Evolutionary conservation across 1,139 yeast genomes (phyloP), one percentile per base, ranked within the genome.

Genomic region (Pichiaceae sp.): DNA sequence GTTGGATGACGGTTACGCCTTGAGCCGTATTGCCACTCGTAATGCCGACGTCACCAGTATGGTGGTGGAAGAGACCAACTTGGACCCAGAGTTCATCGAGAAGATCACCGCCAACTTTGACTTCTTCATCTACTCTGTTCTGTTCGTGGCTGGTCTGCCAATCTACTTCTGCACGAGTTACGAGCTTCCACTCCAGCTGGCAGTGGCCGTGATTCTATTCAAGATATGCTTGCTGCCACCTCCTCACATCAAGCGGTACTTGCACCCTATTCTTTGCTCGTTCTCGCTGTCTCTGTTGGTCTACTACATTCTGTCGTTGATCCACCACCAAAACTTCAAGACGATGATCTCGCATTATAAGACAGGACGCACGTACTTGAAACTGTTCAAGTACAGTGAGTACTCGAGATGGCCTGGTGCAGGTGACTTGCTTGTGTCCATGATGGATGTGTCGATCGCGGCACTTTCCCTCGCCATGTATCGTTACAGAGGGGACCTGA

Each of bases 361-460:
- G 45, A 82, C 91, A 0, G 89, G 89, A 0, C 66, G 79, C 42
- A 80, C 67, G 17, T 83, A 83, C 49, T 55, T 78, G 31, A 62
- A 69, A 38, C 60, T 83, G 17, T 81, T 82, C 56, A 68, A 68
- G 45, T 53, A 59, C 16, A 43, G 59, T 37, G 33, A 41, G 23
- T 42, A 44, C 32, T 41, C 50, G 8, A 58, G 59, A 29, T 70
- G 78, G 72, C 93, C 94, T 0, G 94, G 94, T 0, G 84, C 91
- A 29, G 94, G 94, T 2, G 94, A 83, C 51, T 64, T 83, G 11
- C 65, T 83, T 29, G 59, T 78, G 7, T 72, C 87, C 0, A 55
- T 83, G 42, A 76, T 83, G 79, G 93, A 82, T 48, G 70, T 81
- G 4, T 74, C 86, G 3, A 83, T 83, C 57, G 87, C 82, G 1